Conservation (phyloP, 1,284 basidiomycete genomes). For the Apiotrichum porosum region DNA sequence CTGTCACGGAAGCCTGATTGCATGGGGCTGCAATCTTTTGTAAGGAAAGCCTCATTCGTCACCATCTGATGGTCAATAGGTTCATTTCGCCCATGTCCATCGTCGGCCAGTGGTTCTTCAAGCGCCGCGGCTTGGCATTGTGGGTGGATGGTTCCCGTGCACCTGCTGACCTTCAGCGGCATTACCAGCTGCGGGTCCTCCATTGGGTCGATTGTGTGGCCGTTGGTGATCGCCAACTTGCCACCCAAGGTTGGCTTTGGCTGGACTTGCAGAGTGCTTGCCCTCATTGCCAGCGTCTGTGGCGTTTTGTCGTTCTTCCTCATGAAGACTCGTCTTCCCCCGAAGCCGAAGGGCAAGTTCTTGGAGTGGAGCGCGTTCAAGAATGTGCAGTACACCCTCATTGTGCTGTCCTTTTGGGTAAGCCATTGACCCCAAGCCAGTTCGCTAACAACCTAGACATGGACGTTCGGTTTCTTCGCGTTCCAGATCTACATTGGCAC, state of each 20-base stretch:
- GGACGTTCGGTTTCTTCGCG: conserved; percentile 26
- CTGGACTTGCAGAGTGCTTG: conserved; percentile 39
- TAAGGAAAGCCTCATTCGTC: no score
- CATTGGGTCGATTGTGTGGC: conserved; percentile 33
- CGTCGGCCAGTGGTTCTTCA: conserved; percentile 34
- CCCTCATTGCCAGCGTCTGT: conserved; percentile 23
- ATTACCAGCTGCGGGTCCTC: conserved; percentile 31
- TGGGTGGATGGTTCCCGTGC: conserved; percentile 5
- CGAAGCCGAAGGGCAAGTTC: conserved; percentile 32
- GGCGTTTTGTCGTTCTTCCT: conserved; percentile 26
- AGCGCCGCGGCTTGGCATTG: conserved; percentile 32
- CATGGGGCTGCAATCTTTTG: conserved; percentile 13
- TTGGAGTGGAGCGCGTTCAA: conserved; percentile 34
- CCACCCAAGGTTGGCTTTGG: conserved; percentile 23
- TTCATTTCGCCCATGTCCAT: conserved; percentile 34
- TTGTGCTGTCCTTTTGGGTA: conserved; percentile 18
- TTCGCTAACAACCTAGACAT: not conserved
- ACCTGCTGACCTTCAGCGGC: no score
- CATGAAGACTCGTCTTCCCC: conserved; percentile 33
- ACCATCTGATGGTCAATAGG: conserved; percentile 20
- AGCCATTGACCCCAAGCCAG: conserved; percentile 9
- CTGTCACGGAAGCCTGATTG: conserved; percentile 25
- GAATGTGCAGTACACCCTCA: conserved; percentile 26
- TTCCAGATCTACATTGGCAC: conserved; percentile 31
- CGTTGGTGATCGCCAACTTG: conserved; percentile 30